Conservation (phyloP, 495 filamentous ascomycete genomes). For the Ramalina peruviana region DNA sequence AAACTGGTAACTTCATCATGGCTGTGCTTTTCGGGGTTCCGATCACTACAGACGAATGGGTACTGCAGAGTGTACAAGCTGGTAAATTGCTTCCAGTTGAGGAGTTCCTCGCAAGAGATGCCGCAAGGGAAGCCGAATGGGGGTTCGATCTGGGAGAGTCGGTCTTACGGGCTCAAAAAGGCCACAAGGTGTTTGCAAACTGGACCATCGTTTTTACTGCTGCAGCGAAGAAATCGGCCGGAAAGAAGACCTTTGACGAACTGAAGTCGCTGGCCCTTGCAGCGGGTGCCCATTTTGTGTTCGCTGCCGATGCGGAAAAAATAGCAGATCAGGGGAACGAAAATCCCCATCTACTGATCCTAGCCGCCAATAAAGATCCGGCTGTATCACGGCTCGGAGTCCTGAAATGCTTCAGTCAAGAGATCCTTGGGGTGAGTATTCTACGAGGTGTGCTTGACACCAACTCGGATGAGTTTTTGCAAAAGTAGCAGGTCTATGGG, state of each 20-base stretch:
- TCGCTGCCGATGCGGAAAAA: conserved; percentile 3
- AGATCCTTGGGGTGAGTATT: conserved; percentile 13
- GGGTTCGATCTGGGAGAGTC: conserved; percentile 17
- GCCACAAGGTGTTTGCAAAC: conserved; percentile 15
- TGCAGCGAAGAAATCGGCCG: conserved; percentile 19
- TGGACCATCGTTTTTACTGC: conserved; percentile 24
- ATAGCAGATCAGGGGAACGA: background rate
- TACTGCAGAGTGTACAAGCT: conserved; percentile 16
- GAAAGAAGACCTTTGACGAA: conserved; percentile 17
- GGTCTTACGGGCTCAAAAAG: conserved; percentile 12
- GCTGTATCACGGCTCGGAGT: background rate
- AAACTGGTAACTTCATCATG: conserved; percentile 25
- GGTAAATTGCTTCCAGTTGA: conserved; percentile 15
- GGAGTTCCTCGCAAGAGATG: conserved; percentile 17
- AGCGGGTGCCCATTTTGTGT: conserved; percentile 16
- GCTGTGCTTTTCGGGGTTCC: conserved; percentile 21
- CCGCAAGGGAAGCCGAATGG: conserved; percentile 22
- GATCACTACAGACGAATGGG: conserved; percentile 28
- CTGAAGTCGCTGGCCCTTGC: conserved; percentile 19
- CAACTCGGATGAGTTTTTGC: conserved; percentile 11
- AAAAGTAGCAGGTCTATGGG: background rate
- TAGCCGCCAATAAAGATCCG: conserved; percentile 2
- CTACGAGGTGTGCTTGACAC: conserved; percentile 12
- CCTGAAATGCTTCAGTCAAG: conserved; percentile 7
- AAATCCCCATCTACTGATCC: conserved; percentile 1